phyloP scores from a whole-genome alignment of 805 yeast genomes.

The Zygosaccharomyces rouxii region DNA sequence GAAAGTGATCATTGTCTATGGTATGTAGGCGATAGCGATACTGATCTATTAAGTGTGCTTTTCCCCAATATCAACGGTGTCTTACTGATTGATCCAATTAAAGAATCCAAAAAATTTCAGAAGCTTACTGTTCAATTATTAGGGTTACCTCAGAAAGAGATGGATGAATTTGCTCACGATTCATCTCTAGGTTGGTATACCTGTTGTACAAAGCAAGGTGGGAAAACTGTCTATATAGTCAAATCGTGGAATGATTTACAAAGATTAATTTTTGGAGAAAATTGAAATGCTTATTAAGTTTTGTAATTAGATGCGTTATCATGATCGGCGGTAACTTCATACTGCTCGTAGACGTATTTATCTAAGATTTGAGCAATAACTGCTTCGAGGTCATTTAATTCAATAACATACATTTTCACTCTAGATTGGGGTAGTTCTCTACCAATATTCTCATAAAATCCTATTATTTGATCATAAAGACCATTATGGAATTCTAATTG shows the following conservation, averaged over 20 bases:
- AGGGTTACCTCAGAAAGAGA: conserved; percentile 11
- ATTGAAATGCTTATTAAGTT: background rate
- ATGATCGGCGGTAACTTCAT: conserved; percentile 4
- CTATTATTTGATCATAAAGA: conserved; percentile 9
- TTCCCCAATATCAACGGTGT: conserved; percentile 30
- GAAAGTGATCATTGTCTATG: conserved; percentile 12
- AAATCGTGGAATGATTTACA: conserved; percentile 20
- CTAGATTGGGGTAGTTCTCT: background rate
- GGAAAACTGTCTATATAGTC: conserved; percentile 13
- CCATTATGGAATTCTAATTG: conserved; percentile 12
- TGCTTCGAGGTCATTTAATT: conserved; percentile 9
- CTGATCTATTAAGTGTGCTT: conserved; percentile 28
- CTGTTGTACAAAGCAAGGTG: conserved; percentile 15
- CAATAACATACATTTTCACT: conserved; percentile 9
- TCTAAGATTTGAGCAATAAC: conserved; percentile 9
- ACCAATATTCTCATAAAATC: conserved; percentile 8
- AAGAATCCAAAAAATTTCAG: conserved; percentile 19
- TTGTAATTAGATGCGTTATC: background rate
- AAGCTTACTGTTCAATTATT: conserved; percentile 16
- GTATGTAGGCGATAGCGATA: conserved; percentile 35
- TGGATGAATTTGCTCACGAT: conserved; percentile 5
- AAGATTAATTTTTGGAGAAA: conserved; percentile 1
- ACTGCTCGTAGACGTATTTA: conserved; percentile 12
- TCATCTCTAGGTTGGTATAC: conserved; percentile 4
- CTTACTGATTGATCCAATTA: conserved; percentile 22